Conservation (phyloP, 2,329 filamentous ascomycete genomes). For the Zymoseptoria brevis region DNA sequence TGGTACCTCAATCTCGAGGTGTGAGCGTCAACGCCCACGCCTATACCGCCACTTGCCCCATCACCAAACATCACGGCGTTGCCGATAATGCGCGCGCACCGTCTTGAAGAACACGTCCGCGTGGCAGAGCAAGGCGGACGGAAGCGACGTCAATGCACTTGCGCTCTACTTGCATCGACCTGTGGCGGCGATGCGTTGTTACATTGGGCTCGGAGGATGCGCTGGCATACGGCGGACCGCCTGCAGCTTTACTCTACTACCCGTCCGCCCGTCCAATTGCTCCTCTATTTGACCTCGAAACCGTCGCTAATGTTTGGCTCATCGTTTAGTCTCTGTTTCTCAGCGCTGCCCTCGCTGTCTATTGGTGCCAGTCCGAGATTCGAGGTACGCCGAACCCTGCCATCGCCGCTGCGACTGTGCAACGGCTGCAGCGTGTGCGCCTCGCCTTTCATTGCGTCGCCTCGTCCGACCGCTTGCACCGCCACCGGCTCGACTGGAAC, state of each 20-base stretch:
- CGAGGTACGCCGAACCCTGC: conserved; percentile 12
- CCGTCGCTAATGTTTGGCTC: conserved; percentile 23
- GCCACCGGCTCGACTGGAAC: conserved; percentile 7
- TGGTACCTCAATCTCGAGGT: neutral
- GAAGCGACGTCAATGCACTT: conserved; percentile 11
- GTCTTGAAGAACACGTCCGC: conserved; percentile 4
- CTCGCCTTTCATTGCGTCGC: conserved; percentile 8
- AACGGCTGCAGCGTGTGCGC: conserved; percentile 3
- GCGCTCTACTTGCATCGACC: neutral
- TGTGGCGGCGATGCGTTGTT: conserved; percentile 16
- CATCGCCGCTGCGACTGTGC: neutral
- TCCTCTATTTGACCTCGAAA: conserved; percentile 16
- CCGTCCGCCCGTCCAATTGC: conserved; percentile 19
- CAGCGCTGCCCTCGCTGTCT: conserved; percentile 10
- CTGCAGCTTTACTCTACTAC: conserved; percentile 18
- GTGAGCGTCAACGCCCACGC: neutral
- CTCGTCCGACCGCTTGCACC: conserved; percentile 7
- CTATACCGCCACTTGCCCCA: neutral
- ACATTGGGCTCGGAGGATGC: conserved; percentile 18
- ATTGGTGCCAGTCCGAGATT: conserved; percentile 8
- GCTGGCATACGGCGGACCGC: conserved; percentile 19
- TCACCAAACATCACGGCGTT: neutral
- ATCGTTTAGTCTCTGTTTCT: conserved; percentile 18
- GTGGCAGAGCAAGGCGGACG: conserved; percentile 15
- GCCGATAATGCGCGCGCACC: conserved; percentile 1